These are phyloP conservation scores for Aschersonia sp. DNA, from an alignment of 2,329 filamentous ascomycete genomes.

Conservation along the genomic window DNA sequence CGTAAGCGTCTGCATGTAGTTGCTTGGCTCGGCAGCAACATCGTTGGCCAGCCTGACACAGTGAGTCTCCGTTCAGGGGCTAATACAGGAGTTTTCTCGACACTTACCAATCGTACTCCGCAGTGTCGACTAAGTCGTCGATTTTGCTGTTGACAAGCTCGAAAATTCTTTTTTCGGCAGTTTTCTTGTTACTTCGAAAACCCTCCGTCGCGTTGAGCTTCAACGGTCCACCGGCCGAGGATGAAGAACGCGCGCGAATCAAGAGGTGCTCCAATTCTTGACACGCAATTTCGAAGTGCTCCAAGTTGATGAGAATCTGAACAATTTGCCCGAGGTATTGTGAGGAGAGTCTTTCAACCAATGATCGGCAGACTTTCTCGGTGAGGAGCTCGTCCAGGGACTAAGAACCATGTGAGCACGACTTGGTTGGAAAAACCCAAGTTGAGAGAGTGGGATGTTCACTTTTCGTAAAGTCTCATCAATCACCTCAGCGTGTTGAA, in stretches of 20 bases:
- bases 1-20: constrained; percentile 91
- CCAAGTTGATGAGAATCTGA: constrained; percentile 92
- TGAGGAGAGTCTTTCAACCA: constrained; percentile 76
- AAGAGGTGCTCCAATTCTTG: constrained; percentile 77
- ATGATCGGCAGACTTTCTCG: constrained; percentile 76
- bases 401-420: constrained; percentile 22
- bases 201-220: constrained; percentile 70
- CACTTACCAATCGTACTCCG: constrained; percentile 79
- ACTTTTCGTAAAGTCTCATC: constrained; percentile 79
- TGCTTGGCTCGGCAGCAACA: constrained; percentile 59
- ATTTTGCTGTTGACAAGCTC: constrained; percentile 98
- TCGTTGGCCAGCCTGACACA: constrained; percentile 33
- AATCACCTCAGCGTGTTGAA: constrained; percentile 77
- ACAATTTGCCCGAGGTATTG: constrained; percentile 97
- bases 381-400: constrained; percentile 91
- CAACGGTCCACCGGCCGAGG: constrained; percentile 66
- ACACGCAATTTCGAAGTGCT: constrained; percentile 92
- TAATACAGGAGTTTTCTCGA: neutral
- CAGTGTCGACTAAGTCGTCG: constrained; percentile 89
- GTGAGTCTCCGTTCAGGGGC: neutral
- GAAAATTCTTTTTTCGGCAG: constrained; percentile 92
- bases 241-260: constrained; percentile 69
- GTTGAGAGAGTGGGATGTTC: constrained; percentile 6
- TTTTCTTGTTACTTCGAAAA: constrained; percentile 85
- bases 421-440: neutral